Percentiles rank a stretch among this genome's conserved stretches.
Evolutionary conservation across 306 rosid genomes (phyloP).

Genomic region (Cucurbita ficifolia): DNA sequence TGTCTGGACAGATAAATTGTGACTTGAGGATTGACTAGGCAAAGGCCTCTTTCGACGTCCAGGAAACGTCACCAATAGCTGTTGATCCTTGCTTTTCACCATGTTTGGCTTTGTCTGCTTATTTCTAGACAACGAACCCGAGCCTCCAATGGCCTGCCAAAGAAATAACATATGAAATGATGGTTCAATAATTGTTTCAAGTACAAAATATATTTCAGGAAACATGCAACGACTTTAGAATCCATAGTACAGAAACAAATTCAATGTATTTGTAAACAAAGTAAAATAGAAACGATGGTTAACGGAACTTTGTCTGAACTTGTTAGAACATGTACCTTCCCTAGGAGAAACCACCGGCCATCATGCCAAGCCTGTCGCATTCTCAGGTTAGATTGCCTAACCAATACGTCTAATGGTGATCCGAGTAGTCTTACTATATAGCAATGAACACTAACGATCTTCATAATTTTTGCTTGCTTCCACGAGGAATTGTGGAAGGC

Average conservation of each 20-base stretch:
- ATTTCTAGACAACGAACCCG: not conserved
- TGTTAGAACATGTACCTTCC: slow-evolving; percentile 27
- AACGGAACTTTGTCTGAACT: not conserved
- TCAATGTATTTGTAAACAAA: not conserved
- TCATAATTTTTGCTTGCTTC: slow-evolving; percentile 40
- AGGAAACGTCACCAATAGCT: not conserved
- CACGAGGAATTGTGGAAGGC: slow-evolving; percentile 45
- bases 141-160: not conserved
- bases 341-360: slow-evolving; percentile 40
- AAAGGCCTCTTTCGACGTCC: not conserved
- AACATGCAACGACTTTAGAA: not conserved
- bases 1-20: not conserved
- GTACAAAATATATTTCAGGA: not conserved
- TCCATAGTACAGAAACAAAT: not conserved
- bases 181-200: not conserved
- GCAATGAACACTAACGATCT: slow-evolving; percentile 17
- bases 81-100: not conserved
- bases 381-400: slow-evolving; percentile 33
- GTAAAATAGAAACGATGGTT: not conserved
- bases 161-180: not conserved
- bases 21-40: not conserved
- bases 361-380: slow-evolving; percentile 47
- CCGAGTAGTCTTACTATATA: slow-evolving; percentile 48
- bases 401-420: slow-evolving; percentile 31
- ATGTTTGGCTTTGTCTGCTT: not conserved